Evolutionary conservation across 202 grass and related monocot species (phyloP), one percentile per base, ranked within the genome.

Genomic region (Carex sylvatica): DNA sequence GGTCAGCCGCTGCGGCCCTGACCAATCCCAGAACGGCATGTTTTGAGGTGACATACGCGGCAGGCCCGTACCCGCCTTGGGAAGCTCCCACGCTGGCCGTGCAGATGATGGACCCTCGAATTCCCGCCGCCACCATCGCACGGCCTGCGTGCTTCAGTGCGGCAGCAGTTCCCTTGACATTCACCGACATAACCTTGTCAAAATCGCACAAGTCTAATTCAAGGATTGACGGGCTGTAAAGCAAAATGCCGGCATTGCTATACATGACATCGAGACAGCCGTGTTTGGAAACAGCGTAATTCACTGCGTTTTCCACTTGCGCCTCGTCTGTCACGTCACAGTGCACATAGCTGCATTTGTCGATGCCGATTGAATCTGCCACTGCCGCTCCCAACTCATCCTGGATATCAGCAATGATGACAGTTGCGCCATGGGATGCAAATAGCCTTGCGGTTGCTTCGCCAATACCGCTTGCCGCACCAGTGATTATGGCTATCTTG

Each of bases 111-210:
- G 91, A 78, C 35, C 94, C 94, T 1, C 85, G 64, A 7, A 44
- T 54, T 11, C 78, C 86, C 1, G 14, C 23, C 0, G 70, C 8
- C 49, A 84, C 85, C 90, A 97, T 96, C 19, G 85, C 88, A 0
- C 91, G 94, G 2, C 90, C 94, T 3, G 90, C 90, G 62, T 92
- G 86, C 89, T 94, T 97, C 13, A 92, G 61, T 77, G 84, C 87
- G 5, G 86, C 86, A 9, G 85, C 88, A 0, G 85, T 84, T 24
- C 91, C 94, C 4, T 85, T 83, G 86, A 88, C 85, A 80, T 97
- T 97, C 84, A 97, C 90, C 56, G 90, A 87, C 90, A 97, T 92
- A 28, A 94, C 91, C 80, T 88, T 85, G 83, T 97, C 94, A 18
- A 92, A 77, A 78, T 70, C 81, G 0, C 52, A 26, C 18, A 89